Conservation (phyloP, 177 flowering plant genomes). For the Tripterygium wilfordii region DNA sequence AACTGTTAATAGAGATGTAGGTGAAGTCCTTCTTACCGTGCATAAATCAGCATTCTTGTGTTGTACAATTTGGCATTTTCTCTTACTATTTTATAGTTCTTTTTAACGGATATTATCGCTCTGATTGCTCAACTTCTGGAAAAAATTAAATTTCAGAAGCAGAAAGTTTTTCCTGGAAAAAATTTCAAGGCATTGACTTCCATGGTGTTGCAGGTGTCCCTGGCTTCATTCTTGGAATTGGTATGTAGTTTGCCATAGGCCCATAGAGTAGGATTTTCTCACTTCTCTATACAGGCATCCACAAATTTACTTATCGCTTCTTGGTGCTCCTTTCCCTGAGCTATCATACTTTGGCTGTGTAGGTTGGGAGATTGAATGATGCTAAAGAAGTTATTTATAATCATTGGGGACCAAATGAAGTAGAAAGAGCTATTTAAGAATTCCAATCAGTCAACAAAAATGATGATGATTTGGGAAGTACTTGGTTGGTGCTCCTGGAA, state of each 20-base stretch:
- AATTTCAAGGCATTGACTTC: too few species aligned
- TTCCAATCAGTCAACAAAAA: slow-evolving; percentile 54
- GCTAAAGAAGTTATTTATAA: slow-evolving; percentile 47
- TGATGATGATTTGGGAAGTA: slow-evolving; percentile 53
- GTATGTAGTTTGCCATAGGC: slow-evolving; percentile 86
- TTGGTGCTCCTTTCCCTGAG: not conserved
- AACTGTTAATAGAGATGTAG: too few species aligned
- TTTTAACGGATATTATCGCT: too few species aligned
- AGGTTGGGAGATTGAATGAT: slow-evolving; percentile 62
- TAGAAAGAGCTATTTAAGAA: slow-evolving; percentile 56
- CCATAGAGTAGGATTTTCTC: slow-evolving; percentile 48
- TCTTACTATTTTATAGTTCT: too few species aligned
- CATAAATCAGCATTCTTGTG: too few species aligned
- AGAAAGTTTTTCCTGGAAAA: too few species aligned
- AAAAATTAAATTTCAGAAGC: too few species aligned
- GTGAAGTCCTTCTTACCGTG: too few species aligned
- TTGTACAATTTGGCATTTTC: too few species aligned
- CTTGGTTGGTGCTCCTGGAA: slow-evolving; percentile 67
- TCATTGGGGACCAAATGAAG: slow-evolving; percentile 72
- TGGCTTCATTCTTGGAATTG: slow-evolving; percentile 51
- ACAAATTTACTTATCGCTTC: not conserved
- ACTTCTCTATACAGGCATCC: not conserved
- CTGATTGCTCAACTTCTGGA: too few species aligned
- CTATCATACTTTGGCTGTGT: slow-evolving; percentile 6
- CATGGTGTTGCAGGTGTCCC: slow-evolving; percentile 67